Evolutionary conservation across 192 early-diverging fungal species (phyloP).

Genomic region (Entomortierella parvispora): DNA sequence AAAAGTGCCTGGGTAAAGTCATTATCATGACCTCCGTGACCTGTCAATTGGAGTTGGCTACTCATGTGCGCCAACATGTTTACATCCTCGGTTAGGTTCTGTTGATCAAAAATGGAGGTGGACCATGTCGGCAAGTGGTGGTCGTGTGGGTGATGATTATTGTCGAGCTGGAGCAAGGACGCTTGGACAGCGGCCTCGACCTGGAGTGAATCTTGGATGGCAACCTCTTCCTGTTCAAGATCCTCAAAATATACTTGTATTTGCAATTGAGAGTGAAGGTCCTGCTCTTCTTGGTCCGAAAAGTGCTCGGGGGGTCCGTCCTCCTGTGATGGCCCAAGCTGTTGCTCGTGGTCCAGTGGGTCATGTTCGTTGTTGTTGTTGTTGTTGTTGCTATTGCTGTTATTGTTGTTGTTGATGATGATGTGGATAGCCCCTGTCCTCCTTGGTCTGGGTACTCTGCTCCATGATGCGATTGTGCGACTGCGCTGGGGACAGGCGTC

Average conservation of each 20-base stretch:
- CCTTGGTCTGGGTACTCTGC: background rate
- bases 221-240: slow-evolving; percentile 26
- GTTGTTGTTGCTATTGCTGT: background rate
- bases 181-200: slow-evolving; percentile 17
- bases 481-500: background rate
- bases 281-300: background rate
- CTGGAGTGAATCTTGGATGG: background rate
- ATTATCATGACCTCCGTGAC: too few relatives aligned
- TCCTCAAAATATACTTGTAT: slow-evolving; percentile 41
- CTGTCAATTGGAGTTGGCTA: too few relatives aligned
- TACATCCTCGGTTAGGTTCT: background rate
- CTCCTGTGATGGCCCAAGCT: slow-evolving; percentile 18
- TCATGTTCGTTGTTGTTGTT: background rate
- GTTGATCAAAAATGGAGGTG: background rate
- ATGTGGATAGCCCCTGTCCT: background rate
- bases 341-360: background rate
- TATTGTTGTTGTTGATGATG: background rate
- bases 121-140: background rate
- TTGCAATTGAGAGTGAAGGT: slow-evolving; percentile 30
- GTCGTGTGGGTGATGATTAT: background rate
- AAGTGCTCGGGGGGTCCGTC: background rate
- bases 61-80: background rate
- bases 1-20: too few relatives aligned
- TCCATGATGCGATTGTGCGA: background rate
- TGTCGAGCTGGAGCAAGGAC: background rate